Conservation (phyloP, 192 early-diverging fungal genomes). For the Coemansia aciculifera region DNA sequence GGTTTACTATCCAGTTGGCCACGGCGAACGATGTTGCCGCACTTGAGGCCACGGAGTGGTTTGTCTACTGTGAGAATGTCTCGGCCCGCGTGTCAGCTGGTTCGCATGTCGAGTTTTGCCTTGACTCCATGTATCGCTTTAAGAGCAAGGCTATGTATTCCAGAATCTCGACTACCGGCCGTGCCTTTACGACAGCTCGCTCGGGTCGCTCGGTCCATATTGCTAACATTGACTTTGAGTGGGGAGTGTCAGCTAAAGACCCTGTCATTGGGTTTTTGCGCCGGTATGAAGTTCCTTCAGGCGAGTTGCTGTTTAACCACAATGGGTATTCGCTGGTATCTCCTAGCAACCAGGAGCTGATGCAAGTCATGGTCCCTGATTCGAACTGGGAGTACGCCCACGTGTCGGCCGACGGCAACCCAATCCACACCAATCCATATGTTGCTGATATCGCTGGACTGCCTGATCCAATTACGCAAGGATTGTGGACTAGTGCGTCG, state of each 20-base stretch:
- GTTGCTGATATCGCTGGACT: constrained; percentile 82
- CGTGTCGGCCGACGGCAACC: constrained; percentile 82
- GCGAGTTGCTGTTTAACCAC: constrained; percentile 70
- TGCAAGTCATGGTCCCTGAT: constrained; percentile 54
- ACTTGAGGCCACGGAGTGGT: constrained; percentile 83
- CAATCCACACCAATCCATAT: constrained; percentile 91
- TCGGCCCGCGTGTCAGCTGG: constrained; percentile 52
- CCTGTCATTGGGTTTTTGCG: constrained; percentile 79
- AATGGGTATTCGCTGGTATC: constrained; percentile 46
- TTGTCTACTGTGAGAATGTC: constrained; percentile 40
- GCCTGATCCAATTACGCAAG: constrained; percentile 95
- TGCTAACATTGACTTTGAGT: constrained; percentile 72
- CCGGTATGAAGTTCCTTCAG: constrained; percentile 67
- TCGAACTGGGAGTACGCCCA: constrained; percentile 80
- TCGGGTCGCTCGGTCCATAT: constrained; percentile 67
- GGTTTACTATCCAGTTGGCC: constrained; percentile 64
- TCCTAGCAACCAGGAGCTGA: not conserved
- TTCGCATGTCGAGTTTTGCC: constrained; percentile 71
- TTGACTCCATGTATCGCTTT: constrained; percentile 70
- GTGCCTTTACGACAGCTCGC: constrained; percentile 55
- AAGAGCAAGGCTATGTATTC: constrained; percentile 60
- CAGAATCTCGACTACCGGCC: constrained; percentile 70
- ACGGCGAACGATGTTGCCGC: constrained; percentile 72
- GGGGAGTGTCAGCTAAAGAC: constrained; percentile 67
- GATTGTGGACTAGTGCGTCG: constrained; percentile 92